Base-by-base conservation (phyloP, 257 asterid species). In the Gentiana straminea region DNA sequence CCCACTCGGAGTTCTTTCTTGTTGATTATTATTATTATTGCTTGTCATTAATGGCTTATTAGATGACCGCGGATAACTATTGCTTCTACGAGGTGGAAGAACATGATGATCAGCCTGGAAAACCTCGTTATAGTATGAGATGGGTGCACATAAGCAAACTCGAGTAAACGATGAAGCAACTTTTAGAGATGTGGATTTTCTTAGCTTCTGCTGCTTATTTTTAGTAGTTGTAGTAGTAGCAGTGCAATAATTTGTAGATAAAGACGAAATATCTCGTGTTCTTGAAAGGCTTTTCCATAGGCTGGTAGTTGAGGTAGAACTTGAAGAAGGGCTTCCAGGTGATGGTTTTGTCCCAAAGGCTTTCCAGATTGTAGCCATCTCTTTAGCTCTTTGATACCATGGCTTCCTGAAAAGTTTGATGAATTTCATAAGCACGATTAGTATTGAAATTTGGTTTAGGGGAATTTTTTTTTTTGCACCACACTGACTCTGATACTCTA, bases 301-400 rank as follows among this genome's bases (percentile, higher is more conserved):
- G 36, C 67, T 73, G 6, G 70, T 65, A 44, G 66, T 70, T 59
- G 70, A 66, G 13, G 79, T 63, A 33, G 84, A 81, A 33, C 64
- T 72, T 68, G 70, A 71, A 49, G 81, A 59, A 45, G 86, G 56
- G 68, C 76, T 82, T 53, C 79, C 70, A 36, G 61, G 13, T 1
- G 48, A 55, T 49, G 85, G 58, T 68, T 78, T 85, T 37, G 80
- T 24, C 24, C 24, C 71, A 33, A 65, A 58, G 65, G 68, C 49
- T 73, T 81, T 89, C 97, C 95, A 83, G 10, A 67, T 9, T 45
- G 86, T 74, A 33, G 94, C 84, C 94, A 83, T 83, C 55, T 79
- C 84, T 68, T 85, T 70, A 64, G 86, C 97, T 78, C 89, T 76
- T 77, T 79, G 95, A 64, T 89, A 89, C 97, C 94, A 85, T 66